Percentiles rank a stretch among this genome's conserved stretches.
These are phyloP conservation scores for Cladophialophora exuberans DNA, from an alignment of 2,329 filamentous ascomycete genomes.

Conservation along the genomic window DNA sequence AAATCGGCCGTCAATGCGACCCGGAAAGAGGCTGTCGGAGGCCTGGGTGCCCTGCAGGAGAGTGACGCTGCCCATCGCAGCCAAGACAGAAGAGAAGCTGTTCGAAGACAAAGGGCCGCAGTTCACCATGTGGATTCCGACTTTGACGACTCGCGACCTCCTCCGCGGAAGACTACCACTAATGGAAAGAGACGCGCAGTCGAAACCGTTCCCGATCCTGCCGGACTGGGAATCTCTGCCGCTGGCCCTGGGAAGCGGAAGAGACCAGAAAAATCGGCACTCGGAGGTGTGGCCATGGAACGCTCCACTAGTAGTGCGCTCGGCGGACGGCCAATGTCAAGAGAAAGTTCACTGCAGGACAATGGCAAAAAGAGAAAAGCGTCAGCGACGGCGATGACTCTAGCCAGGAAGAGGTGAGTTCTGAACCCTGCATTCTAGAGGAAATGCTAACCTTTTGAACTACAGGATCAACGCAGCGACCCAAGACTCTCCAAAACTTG, in stretches of 20 bases:
- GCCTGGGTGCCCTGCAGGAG: conserved; percentile 60
- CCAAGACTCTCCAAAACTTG: conserved; percentile 68
- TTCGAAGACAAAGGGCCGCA: conserved; percentile 46
- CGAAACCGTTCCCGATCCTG: conserved; percentile 49
- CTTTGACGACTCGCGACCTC: conserved; percentile 66
- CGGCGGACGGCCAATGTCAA: conserved; percentile 32
- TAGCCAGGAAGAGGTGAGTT: conserved; percentile 73
- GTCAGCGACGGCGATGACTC: conserved; percentile 34
- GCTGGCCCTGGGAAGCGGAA: conserved; percentile 70
- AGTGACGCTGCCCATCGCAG: conserved; percentile 83
- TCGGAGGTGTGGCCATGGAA: conserved; percentile 59
- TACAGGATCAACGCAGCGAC: conserved; percentile 40
- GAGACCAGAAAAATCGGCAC: conserved; percentile 53
- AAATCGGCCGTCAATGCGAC: conserved; percentile 56
- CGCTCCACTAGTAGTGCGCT: conserved; percentile 61
- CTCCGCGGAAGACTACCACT: conserved; percentile 61
- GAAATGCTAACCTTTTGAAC: background rate
- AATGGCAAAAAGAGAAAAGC: conserved; percentile 36
- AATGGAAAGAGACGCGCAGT: conserved; percentile 65
- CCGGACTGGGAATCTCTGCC: conserved; percentile 69
- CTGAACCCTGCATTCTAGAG: background rate
- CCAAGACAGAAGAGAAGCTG: conserved; percentile 82
- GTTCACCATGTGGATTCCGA: conserved; percentile 73
- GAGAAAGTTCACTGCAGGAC: conserved; percentile 34
- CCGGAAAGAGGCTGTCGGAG: conserved; percentile 63